These are phyloP conservation scores for Acacia acuminata DNA, from an alignment of 306 rosid species.

Conservation along the genomic window DNA sequence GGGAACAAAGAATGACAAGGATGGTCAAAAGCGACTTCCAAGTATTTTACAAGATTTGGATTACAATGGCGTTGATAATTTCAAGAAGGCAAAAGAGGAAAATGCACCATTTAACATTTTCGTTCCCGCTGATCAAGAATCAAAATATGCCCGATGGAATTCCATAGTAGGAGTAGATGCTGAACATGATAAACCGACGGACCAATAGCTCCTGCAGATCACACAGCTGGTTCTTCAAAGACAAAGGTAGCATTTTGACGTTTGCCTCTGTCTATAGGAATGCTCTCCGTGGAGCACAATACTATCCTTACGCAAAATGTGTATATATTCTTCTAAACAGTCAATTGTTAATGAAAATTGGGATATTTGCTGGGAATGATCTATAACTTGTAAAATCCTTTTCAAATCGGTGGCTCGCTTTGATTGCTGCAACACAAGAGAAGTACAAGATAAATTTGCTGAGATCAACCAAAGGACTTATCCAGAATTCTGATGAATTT, in stretches of 20 bases:
- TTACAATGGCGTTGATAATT: constrained; percentile 52
- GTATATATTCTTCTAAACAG: constrained; percentile 20
- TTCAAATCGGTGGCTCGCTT: neutral
- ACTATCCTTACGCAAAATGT: constrained; percentile 7
- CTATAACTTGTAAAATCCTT: constrained; percentile 21
- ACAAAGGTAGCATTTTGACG: constrained; percentile 52
- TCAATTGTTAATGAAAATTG: neutral
- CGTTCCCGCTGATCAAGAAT: constrained; percentile 43
- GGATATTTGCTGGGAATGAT: constrained; percentile 15
- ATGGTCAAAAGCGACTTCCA: constrained; percentile 46
- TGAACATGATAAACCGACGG: constrained; percentile 2
- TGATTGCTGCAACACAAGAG: constrained; percentile 31
- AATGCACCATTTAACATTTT: constrained; percentile 43
- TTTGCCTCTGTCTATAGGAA: constrained; percentile 21
- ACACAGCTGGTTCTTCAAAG: constrained; percentile 33
- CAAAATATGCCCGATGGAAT: constrained; percentile 28
- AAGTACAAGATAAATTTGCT: constrained; percentile 5
- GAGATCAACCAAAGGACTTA: neutral
- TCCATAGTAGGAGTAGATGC: constrained; percentile 24
- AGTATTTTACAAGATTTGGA: constrained; percentile 63
- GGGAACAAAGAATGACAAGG: constrained; percentile 52
- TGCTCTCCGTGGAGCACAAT: neutral
- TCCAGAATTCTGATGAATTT: neutral
- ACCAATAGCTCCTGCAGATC: constrained; percentile 40
- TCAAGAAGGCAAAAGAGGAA: constrained; percentile 38